Evolutionary conservation across 139 green algal genomes (phyloP).

Genomic region (Zygnema cylindricum): DNA sequence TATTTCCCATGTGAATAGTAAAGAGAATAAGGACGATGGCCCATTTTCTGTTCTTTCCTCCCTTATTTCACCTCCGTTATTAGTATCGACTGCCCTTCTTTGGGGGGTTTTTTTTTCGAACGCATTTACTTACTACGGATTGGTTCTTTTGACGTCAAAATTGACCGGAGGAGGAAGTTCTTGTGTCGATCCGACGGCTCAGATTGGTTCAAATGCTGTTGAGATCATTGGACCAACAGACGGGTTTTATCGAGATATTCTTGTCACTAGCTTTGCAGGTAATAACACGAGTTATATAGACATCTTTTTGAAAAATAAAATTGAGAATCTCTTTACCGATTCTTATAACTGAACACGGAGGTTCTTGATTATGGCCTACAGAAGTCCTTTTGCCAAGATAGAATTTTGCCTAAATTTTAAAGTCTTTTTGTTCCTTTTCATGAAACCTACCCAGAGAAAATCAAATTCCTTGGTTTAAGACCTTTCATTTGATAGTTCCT

Average conservation of each 20-base stretch:
- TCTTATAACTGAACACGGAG: too few species aligned
- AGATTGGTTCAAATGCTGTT: slow-evolving; percentile 19
- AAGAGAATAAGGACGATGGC: not conserved
- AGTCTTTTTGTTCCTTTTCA: too few species aligned
- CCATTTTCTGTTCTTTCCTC: not conserved
- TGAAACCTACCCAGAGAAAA: too few species aligned
- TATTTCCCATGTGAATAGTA: not conserved
- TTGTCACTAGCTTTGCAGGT: slow-evolving; percentile 61
- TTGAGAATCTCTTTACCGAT: too few species aligned
- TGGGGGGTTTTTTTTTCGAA: slow-evolving; percentile 77
- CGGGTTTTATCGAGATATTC: slow-evolving; percentile 56
- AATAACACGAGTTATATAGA: too few species aligned
- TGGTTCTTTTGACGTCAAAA: slow-evolving; percentile 77
- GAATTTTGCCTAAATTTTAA: too few species aligned
- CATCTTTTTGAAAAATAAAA: too few species aligned
- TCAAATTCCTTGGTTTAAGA: too few species aligned
- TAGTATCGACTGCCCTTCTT: slow-evolving; percentile 72
- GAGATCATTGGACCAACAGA: not conserved
- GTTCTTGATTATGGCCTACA: too few species aligned
- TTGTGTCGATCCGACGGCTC: too few species aligned
- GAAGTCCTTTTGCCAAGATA: too few species aligned
- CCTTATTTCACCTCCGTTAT: slow-evolving; percentile 21
- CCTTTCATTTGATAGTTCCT: too few species aligned
- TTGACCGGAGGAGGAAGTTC: slow-evolving; percentile 37
- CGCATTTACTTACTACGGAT: slow-evolving; percentile 80